Evolutionary conservation across 345 rosid genomes (phyloP).

Genomic region (Theobroma cacao): DNA sequence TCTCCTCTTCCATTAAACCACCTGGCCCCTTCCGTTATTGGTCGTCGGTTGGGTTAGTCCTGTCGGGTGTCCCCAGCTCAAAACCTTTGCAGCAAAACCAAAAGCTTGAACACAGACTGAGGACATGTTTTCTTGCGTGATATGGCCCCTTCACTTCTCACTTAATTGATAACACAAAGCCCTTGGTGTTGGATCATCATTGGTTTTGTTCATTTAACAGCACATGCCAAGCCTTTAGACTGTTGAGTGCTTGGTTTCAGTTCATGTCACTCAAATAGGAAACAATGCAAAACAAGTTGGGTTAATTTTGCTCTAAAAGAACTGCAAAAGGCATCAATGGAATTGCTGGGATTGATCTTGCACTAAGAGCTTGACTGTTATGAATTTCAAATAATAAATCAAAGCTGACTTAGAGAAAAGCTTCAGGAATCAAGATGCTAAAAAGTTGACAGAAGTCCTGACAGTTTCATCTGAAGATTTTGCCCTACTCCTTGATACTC

Average conservation of each 20-base stretch:
- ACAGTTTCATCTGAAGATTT: background rate
- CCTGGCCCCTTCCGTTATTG: conserved; percentile 20
- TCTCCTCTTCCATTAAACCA: conserved; percentile 1
- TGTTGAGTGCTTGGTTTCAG: background rate
- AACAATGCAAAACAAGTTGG: background rate
- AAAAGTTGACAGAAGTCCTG: background rate
- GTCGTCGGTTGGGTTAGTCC: conserved; percentile 23
- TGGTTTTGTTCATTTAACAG: background rate
- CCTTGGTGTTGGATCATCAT: background rate
- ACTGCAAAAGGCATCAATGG: background rate
- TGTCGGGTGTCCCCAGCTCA: conserved; percentile 18
- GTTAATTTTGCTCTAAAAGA: background rate
- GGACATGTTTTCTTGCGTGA: conserved; percentile 15
- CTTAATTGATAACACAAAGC: background rate
- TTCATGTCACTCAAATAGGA: background rate
- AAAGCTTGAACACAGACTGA: background rate
- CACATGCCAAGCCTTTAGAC: background rate
- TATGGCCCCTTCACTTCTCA: conserved; percentile 6
- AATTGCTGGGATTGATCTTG: background rate
- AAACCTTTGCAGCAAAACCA: conserved; percentile 20
- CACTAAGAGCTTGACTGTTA: background rate
- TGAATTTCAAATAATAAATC: background rate
- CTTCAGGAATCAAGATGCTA: background rate
- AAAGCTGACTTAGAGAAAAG: background rate
- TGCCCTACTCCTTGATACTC: background rate